A percentile compares a stretch with the other conserved stretches of the same genome.
These are phyloP conservation scores for Ophiorrhiza pumila DNA, from an alignment of 257 asterid genomes.

Conservation along the genomic window DNA sequence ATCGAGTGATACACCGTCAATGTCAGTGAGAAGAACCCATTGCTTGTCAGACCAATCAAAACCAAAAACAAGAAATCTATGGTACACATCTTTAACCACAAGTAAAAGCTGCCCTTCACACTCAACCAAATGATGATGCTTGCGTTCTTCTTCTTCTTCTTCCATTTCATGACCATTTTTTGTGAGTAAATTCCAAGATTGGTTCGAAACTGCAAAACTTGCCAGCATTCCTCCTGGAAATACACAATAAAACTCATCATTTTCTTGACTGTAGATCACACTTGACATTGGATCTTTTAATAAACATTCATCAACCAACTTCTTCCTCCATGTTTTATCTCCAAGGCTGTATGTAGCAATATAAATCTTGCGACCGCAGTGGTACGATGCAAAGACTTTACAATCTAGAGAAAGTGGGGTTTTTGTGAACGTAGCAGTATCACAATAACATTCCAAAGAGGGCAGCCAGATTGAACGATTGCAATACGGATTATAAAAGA, in stretches of 20 bases:
- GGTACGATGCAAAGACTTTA: not conserved
- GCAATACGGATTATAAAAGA: not conserved
- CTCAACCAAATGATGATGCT: not conserved
- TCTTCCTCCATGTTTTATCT: not conserved
- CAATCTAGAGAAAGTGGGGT: not conserved
- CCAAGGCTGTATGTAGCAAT: not conserved
- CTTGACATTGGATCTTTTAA: not conserved
- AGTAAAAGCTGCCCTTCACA: not conserved
- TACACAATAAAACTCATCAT: not conserved
- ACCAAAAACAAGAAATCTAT: not conserved
- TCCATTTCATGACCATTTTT: not conserved
- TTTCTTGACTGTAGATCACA: not conserved
- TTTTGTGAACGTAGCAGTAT: not conserved
- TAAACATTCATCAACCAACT: not conserved
- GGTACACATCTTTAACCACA: not conserved
- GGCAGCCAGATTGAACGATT: not conserved
- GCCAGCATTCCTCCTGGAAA: not conserved
- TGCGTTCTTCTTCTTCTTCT: too few relatives aligned
- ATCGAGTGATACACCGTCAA: too few relatives aligned
- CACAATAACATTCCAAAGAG: not conserved
- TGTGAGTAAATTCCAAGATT: not conserved
- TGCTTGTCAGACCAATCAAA: not conserved
- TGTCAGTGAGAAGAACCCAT: not conserved
- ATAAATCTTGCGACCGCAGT: not conserved
- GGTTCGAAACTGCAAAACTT: not conserved